These are phyloP conservation scores for Alternaria triticina DNA, from an alignment of 2,329 filamentous ascomycete genomes.

Conservation along the genomic window DNA sequence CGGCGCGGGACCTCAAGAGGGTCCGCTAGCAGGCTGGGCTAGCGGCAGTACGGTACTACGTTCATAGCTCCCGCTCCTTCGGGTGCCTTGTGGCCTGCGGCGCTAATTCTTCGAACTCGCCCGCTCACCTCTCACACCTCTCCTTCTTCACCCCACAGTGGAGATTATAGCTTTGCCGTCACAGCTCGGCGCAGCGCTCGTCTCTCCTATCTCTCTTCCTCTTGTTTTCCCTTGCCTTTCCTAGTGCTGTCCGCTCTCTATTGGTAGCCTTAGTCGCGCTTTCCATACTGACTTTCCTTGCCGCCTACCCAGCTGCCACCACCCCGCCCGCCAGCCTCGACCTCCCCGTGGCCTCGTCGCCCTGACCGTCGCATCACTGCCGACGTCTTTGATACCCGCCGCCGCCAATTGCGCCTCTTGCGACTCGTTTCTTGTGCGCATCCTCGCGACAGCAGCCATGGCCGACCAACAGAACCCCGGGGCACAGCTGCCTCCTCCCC, in stretches of 20 bases:
- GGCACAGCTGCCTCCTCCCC: constrained; percentile 72
- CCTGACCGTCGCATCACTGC: constrained; percentile 15
- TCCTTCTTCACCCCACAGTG: constrained; percentile 46
- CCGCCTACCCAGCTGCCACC: constrained; percentile 30
- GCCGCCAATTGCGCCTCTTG: constrained; percentile 14
- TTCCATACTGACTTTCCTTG: constrained; percentile 38
- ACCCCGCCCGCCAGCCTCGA: constrained; percentile 23
- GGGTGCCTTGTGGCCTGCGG: constrained; percentile 26
- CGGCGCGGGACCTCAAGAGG: background rate
- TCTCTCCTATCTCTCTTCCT: constrained; percentile 45
- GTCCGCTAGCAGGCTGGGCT: background rate
- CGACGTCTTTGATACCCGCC: constrained; percentile 3
- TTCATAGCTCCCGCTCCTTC: constrained; percentile 19
- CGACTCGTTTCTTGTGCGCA: constrained; percentile 15
- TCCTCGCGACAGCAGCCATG: constrained; percentile 61
- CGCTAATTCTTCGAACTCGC: constrained; percentile 34
- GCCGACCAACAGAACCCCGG: constrained; percentile 72
- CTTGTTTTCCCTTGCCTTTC: constrained; percentile 47
- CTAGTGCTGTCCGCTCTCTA: constrained; percentile 40
- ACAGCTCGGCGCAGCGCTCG: constrained; percentile 46
- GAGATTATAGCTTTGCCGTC: constrained; percentile 39
- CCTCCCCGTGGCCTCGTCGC: constrained; percentile 17
- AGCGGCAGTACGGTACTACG: background rate
- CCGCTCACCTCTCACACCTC: constrained; percentile 29
- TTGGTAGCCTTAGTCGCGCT: constrained; percentile 34